These are phyloP conservation scores for Limnanthes douglasii DNA, from an alignment of 345 rosid genomes.

Conservation along the genomic window DNA sequence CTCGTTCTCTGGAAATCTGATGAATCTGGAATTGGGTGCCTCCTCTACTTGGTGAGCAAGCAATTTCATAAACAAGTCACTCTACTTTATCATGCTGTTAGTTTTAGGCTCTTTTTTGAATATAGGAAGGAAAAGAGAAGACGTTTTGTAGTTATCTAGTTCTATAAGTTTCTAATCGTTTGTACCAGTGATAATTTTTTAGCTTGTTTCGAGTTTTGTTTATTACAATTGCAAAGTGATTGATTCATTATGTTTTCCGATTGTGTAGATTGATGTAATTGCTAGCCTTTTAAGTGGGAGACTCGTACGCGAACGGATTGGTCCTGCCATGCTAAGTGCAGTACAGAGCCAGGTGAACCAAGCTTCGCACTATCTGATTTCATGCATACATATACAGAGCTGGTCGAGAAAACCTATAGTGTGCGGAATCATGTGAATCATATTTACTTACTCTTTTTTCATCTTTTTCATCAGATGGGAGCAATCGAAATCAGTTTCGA, in stretches of 20 bases:
- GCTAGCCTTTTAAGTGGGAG: conserved; percentile 93
- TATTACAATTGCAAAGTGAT: too few relatives aligned
- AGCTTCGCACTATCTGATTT: not conserved
- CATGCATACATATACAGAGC: too few relatives aligned
- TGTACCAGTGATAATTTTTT: not conserved
- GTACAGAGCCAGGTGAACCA: conserved; percentile 82
- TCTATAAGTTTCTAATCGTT: not conserved
- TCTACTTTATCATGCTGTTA: not conserved
- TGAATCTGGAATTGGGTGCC: conserved; percentile 81
- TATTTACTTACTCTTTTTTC: not conserved
- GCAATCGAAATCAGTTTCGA: conserved; percentile 64
- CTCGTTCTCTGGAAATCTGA: conserved; percentile 90
- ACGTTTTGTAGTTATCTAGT: not conserved
- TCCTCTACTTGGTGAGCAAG: conserved; percentile 76
- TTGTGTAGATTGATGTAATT: conserved; percentile 72
- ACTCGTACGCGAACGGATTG: conserved; percentile 91
- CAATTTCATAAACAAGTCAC: too few relatives aligned
- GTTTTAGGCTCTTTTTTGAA: too few relatives aligned
- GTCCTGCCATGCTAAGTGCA: conserved; percentile 97
- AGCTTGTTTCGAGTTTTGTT: not conserved
- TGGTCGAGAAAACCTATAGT: too few relatives aligned
- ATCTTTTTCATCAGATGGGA: conserved; percentile 48
- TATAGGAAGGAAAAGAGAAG: too few relatives aligned
- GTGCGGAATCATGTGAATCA: not conserved
- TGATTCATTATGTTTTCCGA: conserved; percentile 1